Evolutionary conservation across 306 rosid genomes (phyloP).

Genomic region (Prosopis cineraria): DNA sequence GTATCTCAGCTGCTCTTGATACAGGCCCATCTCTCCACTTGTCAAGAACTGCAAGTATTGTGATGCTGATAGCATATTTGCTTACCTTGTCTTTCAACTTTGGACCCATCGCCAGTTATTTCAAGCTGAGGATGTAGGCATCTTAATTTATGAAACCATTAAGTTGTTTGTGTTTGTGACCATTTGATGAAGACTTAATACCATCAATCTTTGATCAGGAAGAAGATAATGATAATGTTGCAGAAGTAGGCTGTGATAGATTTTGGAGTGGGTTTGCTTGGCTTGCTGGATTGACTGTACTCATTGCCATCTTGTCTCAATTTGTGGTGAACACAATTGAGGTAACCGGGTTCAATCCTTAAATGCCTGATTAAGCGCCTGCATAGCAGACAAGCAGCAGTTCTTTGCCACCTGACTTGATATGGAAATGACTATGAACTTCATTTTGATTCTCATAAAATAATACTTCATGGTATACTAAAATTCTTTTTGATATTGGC

Average conservation of each 20-base stretch:
- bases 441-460: neutral
- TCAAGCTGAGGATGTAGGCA: constrained; percentile 65
- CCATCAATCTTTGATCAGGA: constrained; percentile 43
- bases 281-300: constrained; percentile 74
- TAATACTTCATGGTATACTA: neutral
- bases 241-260: constrained; percentile 70
- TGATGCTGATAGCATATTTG: constrained; percentile 75
- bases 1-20: constrained; percentile 34
- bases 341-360: constrained; percentile 44
- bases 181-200: neutral
- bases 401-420: neutral
- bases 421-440: neutral
- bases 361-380: neutral
- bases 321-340: constrained; percentile 85
- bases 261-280: constrained; percentile 82
- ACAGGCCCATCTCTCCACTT: constrained; percentile 51
- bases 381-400: neutral
- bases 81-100: constrained; percentile 75
- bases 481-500: constrained; percentile 9
- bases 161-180: constrained; percentile 2
- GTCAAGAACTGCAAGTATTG: constrained; percentile 77
- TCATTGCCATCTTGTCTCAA: constrained; percentile 85
- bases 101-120: constrained; percentile 79
- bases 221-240: constrained; percentile 31
- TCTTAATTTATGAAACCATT: neutral